Evolutionary conservation across 2,329 filamentous ascomycete genomes (phyloP), one percentile per base, ranked within the genome.

Genomic region (Talaromyces albobiverticillius): DNA sequence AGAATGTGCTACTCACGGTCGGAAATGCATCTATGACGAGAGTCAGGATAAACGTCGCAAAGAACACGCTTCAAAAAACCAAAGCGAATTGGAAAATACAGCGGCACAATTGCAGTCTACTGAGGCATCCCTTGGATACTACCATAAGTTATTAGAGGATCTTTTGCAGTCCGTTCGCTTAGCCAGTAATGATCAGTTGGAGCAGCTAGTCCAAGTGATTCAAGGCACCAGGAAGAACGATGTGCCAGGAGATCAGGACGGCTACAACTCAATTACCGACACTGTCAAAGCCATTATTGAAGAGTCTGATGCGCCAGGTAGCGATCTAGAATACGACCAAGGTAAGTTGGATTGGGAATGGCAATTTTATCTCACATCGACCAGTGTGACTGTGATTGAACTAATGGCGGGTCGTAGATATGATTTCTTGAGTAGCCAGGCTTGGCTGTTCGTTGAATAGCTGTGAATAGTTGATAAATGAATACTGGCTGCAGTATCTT

Each of bases 11-110:
- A 52, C 63, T 8, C 70, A 72, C 53, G 56, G 55, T 31, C 65
- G 69, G 32, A 62, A 66, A 14, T 72, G 70, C 51, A 16, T 69
- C 34, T 64, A 69, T 59, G 65, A 72, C 51, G 64, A 70, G 55
- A 48, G 51, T 47, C 61, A 66, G 51, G 70, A 72, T 54, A 71
- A 62, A 57, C 70, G 70, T 14, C 70, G 70, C 40, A 72, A 72
- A 55, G 64, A 65, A 11, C 59, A 63, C 5, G 64, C 62, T 13
- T 64, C 62, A 3, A 60, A 69, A 41, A 65, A 71, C 18, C 62
- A n/a, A n/a, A n/a, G n/a, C n/a, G n/a, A n/a, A n/a, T n/a, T n/a
- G n/a, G n/a, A n/a, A n/a, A n/a, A n/a, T n/a, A n/a, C n/a, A n/a
- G n/a, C n/a, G n/a, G n/a, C n/a, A n/a, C n/a, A 68, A 10, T 56